These are phyloP conservation scores for Cucumis hystrix DNA, from an alignment of 306 rosid species.

Conservation along the genomic window DNA sequence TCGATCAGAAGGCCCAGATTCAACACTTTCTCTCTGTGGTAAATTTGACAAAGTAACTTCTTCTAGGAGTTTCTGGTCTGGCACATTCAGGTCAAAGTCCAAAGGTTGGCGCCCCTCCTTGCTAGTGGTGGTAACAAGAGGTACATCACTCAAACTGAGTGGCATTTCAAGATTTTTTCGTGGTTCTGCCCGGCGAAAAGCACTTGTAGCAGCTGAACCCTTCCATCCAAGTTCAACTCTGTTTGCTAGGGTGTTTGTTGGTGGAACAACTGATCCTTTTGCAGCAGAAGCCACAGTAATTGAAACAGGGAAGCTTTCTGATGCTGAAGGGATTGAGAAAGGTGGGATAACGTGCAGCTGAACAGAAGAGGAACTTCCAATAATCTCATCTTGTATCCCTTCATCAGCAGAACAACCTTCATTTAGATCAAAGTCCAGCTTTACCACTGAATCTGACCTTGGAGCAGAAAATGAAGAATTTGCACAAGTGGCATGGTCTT, in stretches of 20 bases:
- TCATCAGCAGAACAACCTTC: conserved; percentile 82
- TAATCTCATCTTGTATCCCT: conserved; percentile 42
- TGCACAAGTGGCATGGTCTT: background rate
- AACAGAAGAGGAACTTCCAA: conserved; percentile 34
- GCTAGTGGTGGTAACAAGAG: conserved; percentile 21
- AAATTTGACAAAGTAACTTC: conserved; percentile 37
- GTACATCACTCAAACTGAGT: conserved; percentile 20
- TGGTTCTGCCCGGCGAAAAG: conserved; percentile 93
- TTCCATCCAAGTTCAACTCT: conserved; percentile 89
- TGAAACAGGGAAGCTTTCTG: conserved; percentile 58
- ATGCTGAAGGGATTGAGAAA: conserved; percentile 40
- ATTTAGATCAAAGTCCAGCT: conserved; percentile 78
- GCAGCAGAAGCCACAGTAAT: conserved; percentile 86
- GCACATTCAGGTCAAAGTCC: conserved; percentile 78
- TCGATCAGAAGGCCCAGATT: conserved; percentile 36
- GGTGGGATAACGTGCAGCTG: conserved; percentile 10
- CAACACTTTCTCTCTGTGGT: conserved; percentile 8
- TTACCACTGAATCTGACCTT: conserved; percentile 32
- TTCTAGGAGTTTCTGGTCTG: conserved; percentile 60
- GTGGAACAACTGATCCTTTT: conserved; percentile 67
- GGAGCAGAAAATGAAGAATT: conserved; percentile 11
- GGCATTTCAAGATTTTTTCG: conserved; percentile 43
- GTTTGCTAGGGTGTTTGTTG: conserved; percentile 51
- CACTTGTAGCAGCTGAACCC: conserved; percentile 96
- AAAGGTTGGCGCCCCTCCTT: conserved; percentile 53